Base-by-base conservation (phyloP, 2,329 filamentous ascomycete species). In the Pseudopyrenochaeta lycopersici region DNA sequence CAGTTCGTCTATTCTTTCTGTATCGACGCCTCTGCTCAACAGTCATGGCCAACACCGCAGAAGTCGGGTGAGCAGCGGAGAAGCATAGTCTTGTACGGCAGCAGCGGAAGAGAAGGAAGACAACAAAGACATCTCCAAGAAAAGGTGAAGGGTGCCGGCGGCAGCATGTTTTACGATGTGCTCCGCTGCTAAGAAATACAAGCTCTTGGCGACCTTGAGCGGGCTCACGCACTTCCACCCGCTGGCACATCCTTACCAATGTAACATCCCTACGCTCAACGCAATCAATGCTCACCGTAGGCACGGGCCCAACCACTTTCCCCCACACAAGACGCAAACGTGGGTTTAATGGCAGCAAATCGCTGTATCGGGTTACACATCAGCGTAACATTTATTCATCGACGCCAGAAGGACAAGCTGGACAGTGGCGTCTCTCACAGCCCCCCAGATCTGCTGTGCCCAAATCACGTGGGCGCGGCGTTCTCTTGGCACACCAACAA, bases 161-260 rank as follows among this genome's bases (percentile, higher is more conserved):
- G 65, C 62, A 54, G 49, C 43, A 55, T 58, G 56, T 68, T 66
- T 70, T 66, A 67, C 63, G 62, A 64, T 59, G 52, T 60, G 53
- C 55, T 61, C 59, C 45, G 55, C 53, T 39, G 60, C 64, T 62
- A 62, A 67, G 60, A 35, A 60, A 58, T 58, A 65, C 64, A 70
- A 72, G 66, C 66, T 63, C 66, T 71, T 71, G 67, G 67, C 66
- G 39, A 21, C 45, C 41, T 52, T 54, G 54, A 56, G 48, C 56
- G 36, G 29, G 32, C 15, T 43, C 43, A 47, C 23, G 23, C 27
- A 42, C 42, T 39, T 17, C 38, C 23, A 32, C 39, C 23, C 39
- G 12, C 9, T n/a, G 12, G 11, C 21, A 23, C 21, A 41, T 41
- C 21, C 23, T n/a, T 23, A 56, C 36, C 51, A 46, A 47, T 54